These are phyloP conservation scores for Cryptosporidium sp. DNA, from an alignment of 169 alveolate species.

Conservation along the genomic window DNA sequence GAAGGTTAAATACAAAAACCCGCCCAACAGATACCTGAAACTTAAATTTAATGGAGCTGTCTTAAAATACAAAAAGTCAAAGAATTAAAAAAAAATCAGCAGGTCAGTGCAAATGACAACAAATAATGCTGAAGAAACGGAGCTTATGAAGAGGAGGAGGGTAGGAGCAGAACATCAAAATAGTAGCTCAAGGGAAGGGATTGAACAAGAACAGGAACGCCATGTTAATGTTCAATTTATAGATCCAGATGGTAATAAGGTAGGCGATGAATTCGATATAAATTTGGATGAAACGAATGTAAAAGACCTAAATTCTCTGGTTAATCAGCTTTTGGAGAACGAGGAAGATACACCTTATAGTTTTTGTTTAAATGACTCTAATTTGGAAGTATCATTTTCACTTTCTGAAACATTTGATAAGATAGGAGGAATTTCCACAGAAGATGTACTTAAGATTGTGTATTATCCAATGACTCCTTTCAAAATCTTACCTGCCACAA, in stretches of 20 bases:
- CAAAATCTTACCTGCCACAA: conserved; percentile 88
- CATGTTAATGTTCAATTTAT: conserved; percentile 72
- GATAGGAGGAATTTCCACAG: conserved; percentile 80
- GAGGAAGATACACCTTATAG: conserved; percentile 74
- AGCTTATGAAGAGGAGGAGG: conserved; percentile 21
- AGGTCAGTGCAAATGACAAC: neutral
- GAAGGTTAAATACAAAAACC: neutral
- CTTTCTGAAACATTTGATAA: conserved; percentile 42
- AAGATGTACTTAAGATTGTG: conserved; percentile 82
- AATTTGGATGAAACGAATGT: conserved; percentile 34
- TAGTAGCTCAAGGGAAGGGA: neutral
- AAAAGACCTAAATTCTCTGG: conserved; percentile 32
- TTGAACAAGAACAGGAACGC: conserved; percentile 6
- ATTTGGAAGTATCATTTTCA: conserved; percentile 30
- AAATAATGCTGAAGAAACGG: conserved; percentile 1
- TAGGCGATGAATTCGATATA: conserved; percentile 66
- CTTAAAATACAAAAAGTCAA: neutral
- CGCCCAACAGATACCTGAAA: neutral
- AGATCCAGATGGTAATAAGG: conserved; percentile 72
- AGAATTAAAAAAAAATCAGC: neutral
- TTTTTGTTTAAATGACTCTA: conserved; percentile 58
- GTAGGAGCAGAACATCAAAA: neutral
- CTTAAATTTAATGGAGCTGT: neutral
- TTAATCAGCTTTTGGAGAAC: conserved; percentile 51
- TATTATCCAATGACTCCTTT: conserved; percentile 86